phyloP scores from a whole-genome alignment of 371 early-diverging fungal species.

The Parasitella parasitica region DNA sequence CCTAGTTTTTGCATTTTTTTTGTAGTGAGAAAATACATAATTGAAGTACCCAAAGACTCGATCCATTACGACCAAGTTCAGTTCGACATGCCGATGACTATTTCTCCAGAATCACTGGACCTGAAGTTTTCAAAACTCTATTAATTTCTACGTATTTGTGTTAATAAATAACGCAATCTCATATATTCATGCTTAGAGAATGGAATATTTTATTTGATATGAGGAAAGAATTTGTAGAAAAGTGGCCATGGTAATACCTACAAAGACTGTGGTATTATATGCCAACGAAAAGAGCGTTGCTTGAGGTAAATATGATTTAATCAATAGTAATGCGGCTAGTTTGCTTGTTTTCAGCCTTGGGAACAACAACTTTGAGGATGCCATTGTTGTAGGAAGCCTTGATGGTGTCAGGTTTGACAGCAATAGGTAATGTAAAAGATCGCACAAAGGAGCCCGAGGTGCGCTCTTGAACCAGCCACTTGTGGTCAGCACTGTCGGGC shows the following conservation, averaged over 20 bases:
- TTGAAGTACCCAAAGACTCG: constrained; percentile 24
- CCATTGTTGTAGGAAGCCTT: constrained; percentile 44
- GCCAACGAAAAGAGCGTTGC: too few species aligned
- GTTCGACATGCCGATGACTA: constrained; percentile 10
- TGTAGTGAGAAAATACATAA: constrained; percentile 32
- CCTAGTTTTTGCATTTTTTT: background rate
- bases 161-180: too few species aligned
- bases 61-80: constrained; percentile 21
- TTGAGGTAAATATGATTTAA: too few species aligned
- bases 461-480: constrained; percentile 43
- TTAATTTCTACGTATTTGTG: too few species aligned
- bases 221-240: too few species aligned
- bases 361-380: constrained; percentile 72
- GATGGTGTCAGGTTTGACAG: constrained; percentile 27
- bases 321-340: too few species aligned
- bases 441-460: constrained; percentile 33
- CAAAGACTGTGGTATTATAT: too few species aligned
- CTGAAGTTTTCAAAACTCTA: constrained; percentile 19
- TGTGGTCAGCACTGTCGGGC: background rate
- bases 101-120: constrained; percentile 4
- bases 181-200: too few species aligned
- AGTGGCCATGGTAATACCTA: too few species aligned
- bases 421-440: constrained; percentile 32
- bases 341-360: constrained; percentile 80
- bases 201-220: too few species aligned